These are phyloP conservation scores for Cystofilobasidium macerans DNA, from an alignment of 768 basidiomycete species.

Conservation along the genomic window DNA sequence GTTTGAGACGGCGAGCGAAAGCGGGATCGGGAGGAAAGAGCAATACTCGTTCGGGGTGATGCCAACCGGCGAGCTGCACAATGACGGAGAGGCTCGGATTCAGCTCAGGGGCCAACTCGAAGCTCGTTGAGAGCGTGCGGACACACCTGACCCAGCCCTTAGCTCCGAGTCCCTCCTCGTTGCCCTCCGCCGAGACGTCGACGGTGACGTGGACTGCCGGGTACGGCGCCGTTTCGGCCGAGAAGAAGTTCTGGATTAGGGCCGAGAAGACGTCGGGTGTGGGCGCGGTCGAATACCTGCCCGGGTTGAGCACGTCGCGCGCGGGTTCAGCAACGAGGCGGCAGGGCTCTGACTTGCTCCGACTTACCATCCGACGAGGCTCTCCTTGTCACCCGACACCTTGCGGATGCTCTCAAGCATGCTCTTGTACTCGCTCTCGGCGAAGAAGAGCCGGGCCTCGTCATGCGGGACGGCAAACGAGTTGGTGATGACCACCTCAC, in stretches of 20 bases:
- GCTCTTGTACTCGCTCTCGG: conserved; percentile 53
- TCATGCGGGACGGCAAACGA: conserved; percentile 80
- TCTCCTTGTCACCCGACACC: conserved; percentile 51
- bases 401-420: conserved; percentile 85
- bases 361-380: conserved; percentile 86
- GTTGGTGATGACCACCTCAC: conserved; percentile 54
- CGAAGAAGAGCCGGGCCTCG: conserved; percentile 22
- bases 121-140: not conserved
- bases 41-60: conserved; percentile 86
- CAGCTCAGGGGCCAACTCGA: not conserved
- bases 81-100: not conserved
- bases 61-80: conserved; percentile 67
- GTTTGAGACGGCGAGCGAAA: conserved; percentile 19
- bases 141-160: conserved; percentile 75
- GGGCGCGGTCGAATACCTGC: conserved; percentile 84
- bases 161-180: conserved; percentile 52
- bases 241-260: conserved; percentile 94
- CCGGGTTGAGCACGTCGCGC: not conserved
- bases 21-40: conserved; percentile 78
- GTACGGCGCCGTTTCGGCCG: conserved; percentile 76
- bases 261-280: conserved; percentile 88
- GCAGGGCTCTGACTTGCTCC: not conserved
- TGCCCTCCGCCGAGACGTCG: conserved; percentile 62
- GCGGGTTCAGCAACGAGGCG: not conserved
- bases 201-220: conserved; percentile 76